Evolutionary conservation across 2,329 filamentous ascomycete genomes (phyloP).

Genomic region (Sarocladiaceae sp.): DNA sequence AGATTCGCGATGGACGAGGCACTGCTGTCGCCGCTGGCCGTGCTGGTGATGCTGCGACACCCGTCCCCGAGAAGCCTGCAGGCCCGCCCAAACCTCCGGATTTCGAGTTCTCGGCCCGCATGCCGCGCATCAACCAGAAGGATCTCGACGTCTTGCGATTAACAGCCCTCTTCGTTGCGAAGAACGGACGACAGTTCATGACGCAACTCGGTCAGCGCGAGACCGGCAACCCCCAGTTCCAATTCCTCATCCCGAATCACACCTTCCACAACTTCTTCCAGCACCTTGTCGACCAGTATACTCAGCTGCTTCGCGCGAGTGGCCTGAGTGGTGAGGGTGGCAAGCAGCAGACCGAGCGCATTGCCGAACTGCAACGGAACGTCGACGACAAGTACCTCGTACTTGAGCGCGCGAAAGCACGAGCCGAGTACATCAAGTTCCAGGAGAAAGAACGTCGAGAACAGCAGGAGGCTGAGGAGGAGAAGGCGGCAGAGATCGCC

Average conservation of each 20-base stretch:
- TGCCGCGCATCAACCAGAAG: conserved; percentile 94
- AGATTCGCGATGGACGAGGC: conserved; percentile 78
- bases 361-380: conserved; percentile 68
- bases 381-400: conserved; percentile 73
- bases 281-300: conserved; percentile 87
- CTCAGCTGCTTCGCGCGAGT: conserved; percentile 63
- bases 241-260: conserved; percentile 92
- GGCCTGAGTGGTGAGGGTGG: conserved; percentile 60
- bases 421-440: conserved; percentile 80
- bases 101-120: conserved; percentile 89
- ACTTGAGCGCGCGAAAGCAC: conserved; percentile 71
- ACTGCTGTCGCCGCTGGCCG: conserved; percentile 72
- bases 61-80: conserved; percentile 56
- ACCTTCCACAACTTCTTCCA: conserved; percentile 95
- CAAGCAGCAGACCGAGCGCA: conserved; percentile 64
- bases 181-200: conserved; percentile 88
- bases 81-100: conserved; percentile 80
- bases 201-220: conserved; percentile 85
- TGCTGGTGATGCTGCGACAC: conserved; percentile 49
- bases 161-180: conserved; percentile 87
- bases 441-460: conserved; percentile 80
- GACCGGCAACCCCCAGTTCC: conserved; percentile 86
- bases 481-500: conserved; percentile 68
- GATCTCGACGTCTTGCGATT: conserved; percentile 71
- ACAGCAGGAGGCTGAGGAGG: conserved; percentile 81